Percentiles rank a stretch among this genome's conserved stretches.
phyloP scores from a whole-genome alignment of 805 yeast genomes.

The Lipomyces chichibuensis region DNA sequence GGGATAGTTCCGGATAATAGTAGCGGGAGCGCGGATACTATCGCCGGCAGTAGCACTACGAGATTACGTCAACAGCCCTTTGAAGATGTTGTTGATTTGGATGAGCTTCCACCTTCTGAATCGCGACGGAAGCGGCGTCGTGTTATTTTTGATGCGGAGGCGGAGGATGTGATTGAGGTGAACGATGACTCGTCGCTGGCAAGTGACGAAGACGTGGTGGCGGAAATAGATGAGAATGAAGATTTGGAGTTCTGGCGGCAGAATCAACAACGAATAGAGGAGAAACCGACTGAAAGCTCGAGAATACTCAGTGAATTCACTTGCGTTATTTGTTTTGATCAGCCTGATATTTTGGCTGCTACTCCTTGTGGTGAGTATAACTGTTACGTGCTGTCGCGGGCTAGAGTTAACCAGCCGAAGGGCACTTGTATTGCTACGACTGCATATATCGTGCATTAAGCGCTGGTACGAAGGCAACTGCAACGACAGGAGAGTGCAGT shows the following conservation, averaged over 20 bases:
- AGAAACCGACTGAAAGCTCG: slow-evolving; percentile 28
- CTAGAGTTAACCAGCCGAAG: not conserved
- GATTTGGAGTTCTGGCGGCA: not conserved
- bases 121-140: slow-evolving; percentile 3
- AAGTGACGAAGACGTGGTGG: slow-evolving; percentile 14
- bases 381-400: not conserved
- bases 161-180: slow-evolving; percentile 7
- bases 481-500: slow-evolving; percentile 42
- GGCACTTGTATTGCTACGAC: slow-evolving; percentile 45
- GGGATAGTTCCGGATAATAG: not conserved
- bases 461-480: slow-evolving; percentile 39
- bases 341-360: slow-evolving; percentile 41
- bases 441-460: slow-evolving; percentile 44
- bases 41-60: not conserved
- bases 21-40: not conserved
- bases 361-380: slow-evolving; percentile 43
- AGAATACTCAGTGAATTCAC: slow-evolving; percentile 30
- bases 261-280: slow-evolving; percentile 8
- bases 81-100: slow-evolving; percentile 15
- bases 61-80: not conserved
- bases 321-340: slow-evolving; percentile 46
- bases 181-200: slow-evolving; percentile 16
- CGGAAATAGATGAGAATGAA: slow-evolving; percentile 10
- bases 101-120: not conserved
- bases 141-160: not conserved